Evolutionary conservation across 306 rosid species (phyloP), one percentile per base, ranked within the genome.

Genomic region (Dalbergia oliveri): DNA sequence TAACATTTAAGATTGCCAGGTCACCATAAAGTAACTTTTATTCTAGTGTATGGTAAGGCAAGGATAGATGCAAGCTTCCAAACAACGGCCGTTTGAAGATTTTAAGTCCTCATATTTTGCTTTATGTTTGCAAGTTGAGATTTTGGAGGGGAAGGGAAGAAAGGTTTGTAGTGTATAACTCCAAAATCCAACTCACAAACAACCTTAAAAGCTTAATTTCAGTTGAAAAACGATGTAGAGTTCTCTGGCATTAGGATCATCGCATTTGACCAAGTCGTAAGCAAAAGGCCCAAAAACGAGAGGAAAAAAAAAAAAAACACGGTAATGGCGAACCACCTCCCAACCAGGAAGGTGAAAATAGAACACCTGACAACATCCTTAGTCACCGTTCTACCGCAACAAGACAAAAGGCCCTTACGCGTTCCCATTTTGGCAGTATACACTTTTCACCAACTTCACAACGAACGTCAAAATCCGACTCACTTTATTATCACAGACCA

Each of bases 401-500:
- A 45, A 26, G 67, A 18, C 49, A 76, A 60, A 71, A 82, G 15
- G 39, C 70, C 50, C 64, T 80, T 58, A 68, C 72, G 68, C 21
- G 83, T 11, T 19, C 56, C 45, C 82, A 64, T 75, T 59, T 16
- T 45, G 47, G 61, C 64, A 34, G 50, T 5, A 51, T 58, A 45
- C 31, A 69, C 49, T 9, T 45, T 39, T 34, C 8, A 77, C 37
- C 41, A 66, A 77, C 66, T 63, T 71, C 0, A 19, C 33, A 6
- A 13, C 10, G n/a, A 50, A 45, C 50, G 10, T 11, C 50, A 7
- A 45, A 45, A 7, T 45, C 12, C 13, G 12, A 45, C 3, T 4
- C 50, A 45, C 13, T 45, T 45, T 45, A 45, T 45, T 45, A 9
- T 9, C 13, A 14, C 50, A 11, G 8, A 21, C 23, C 12, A 44